A percentile compares a stretch with the other conserved stretches of the same genome.
phyloP scores from a whole-genome alignment of 1,139 yeast genomes.

The Hemisphaericaspora xylanilytica region DNA sequence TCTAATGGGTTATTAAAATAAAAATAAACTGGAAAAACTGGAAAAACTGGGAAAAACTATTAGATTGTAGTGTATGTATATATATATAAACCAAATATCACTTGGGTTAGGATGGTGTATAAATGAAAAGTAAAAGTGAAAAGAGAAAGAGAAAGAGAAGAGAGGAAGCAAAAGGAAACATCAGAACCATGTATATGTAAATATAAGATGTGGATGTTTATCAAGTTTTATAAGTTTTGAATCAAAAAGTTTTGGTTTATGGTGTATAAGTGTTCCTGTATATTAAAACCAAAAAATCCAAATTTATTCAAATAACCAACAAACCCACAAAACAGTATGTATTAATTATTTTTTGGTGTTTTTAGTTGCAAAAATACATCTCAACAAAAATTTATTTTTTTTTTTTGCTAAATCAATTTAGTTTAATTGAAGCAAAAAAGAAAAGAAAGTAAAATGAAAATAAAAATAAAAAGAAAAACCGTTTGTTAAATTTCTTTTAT shows the following conservation, averaged over 20 bases:
- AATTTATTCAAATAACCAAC: not conserved
- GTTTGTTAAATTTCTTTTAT: not conserved
- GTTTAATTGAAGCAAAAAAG: not conserved
- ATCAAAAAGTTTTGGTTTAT: no score
- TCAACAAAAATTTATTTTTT: not conserved
- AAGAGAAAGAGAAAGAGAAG: not conserved
- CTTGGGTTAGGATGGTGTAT: not conserved
- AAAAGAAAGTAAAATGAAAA: not conserved
- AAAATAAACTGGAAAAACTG: not conserved
- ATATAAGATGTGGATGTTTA: not conserved
- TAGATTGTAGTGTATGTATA: not conserved
- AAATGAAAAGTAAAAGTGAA: not conserved
- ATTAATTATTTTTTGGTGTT: no score
- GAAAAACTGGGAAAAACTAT: conserved; percentile 3
- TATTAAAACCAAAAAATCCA: not conserved
- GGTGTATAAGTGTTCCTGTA: no score
- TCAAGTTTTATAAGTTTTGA: not conserved
- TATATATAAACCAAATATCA: not conserved
- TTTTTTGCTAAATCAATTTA: not conserved
- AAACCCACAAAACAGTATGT: no score
- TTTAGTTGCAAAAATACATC: not conserved
- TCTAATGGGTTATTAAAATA: not conserved
- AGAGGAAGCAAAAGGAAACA: not conserved
- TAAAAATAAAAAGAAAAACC: not conserved
- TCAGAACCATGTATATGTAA: no score